Evolutionary conservation across 805 yeast species (phyloP).

Genomic region (Sugiyamaella floridensis): DNA sequence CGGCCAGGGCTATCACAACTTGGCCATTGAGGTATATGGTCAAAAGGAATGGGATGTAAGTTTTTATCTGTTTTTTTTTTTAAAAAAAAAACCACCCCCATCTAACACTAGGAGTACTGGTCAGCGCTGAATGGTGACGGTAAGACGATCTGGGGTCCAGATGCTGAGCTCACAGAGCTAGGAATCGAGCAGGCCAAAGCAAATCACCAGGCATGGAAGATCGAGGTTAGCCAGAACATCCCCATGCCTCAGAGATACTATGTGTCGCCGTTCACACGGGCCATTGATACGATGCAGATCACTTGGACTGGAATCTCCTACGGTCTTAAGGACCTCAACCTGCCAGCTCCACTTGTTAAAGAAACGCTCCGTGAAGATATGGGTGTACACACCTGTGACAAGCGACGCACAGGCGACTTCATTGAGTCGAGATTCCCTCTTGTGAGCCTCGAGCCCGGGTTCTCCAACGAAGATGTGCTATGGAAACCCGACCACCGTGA

Average conservation of each 20-base stretch:
- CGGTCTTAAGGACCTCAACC: slow-evolving; percentile 33
- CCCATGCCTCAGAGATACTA: slow-evolving; percentile 38
- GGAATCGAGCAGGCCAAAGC: slow-evolving; percentile 42
- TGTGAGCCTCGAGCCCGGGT: slow-evolving; percentile 6
- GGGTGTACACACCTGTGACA: slow-evolving; percentile 48
- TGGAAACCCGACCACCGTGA: slow-evolving; percentile 11
- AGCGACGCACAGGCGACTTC: slow-evolving; percentile 33
- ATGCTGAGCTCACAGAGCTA: slow-evolving; percentile 42
- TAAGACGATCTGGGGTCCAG: slow-evolving; percentile 36
- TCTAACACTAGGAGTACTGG: slow-evolving; percentile 8
- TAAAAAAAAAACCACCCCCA: no score
- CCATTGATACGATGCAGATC: slow-evolving; percentile 41
- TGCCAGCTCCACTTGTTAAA: slow-evolving; percentile 10
- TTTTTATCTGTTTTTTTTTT: background rate
- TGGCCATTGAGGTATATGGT: slow-evolving; percentile 42
- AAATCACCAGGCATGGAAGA: slow-evolving; percentile 37
- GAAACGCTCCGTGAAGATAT: slow-evolving; percentile 39
- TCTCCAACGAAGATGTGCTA: slow-evolving; percentile 12
- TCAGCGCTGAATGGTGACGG: slow-evolving; percentile 13
- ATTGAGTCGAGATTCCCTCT: slow-evolving; percentile 36
- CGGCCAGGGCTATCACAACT: slow-evolving; percentile 49
- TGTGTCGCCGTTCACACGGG: slow-evolving; percentile 44
- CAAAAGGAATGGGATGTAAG: slow-evolving; percentile 37
- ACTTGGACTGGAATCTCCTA: slow-evolving; percentile 38
- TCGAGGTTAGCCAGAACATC: slow-evolving; percentile 28